Evolutionary conservation across 169 alveolate species (phyloP).

Genomic region (Cryptosporidium sp.): DNA sequence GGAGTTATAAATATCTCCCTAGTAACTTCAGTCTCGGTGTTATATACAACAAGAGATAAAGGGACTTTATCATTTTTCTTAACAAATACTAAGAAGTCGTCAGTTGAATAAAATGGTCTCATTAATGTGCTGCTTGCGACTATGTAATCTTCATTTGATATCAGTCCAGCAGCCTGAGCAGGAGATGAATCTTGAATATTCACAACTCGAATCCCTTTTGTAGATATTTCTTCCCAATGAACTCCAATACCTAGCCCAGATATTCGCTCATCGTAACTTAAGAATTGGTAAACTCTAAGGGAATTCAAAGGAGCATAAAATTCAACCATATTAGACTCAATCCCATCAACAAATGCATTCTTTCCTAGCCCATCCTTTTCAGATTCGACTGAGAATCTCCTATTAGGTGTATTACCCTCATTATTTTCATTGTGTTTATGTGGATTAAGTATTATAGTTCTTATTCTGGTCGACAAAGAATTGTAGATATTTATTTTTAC

Average conservation of each 20-base stretch:
- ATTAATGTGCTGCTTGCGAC: constrained; percentile 35
- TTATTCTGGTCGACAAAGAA: constrained; percentile 39
- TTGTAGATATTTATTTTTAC: constrained; percentile 41
- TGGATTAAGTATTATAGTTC: constrained; percentile 55
- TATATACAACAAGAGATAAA: constrained; percentile 21
- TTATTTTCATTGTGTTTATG: not conserved
- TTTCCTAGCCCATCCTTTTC: not conserved
- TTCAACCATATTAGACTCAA: constrained; percentile 6
- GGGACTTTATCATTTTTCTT: constrained; percentile 26
- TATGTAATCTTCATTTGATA: constrained; percentile 47
- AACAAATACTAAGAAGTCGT: constrained; percentile 40
- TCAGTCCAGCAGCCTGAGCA: constrained; percentile 42
- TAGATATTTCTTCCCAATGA: constrained; percentile 65
- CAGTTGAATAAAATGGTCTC: constrained; percentile 67
- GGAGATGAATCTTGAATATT: constrained; percentile 59
- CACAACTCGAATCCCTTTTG: constrained; percentile 33
- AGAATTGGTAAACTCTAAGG: constrained; percentile 35
- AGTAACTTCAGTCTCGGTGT: constrained; percentile 27
- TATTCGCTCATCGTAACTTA: constrained; percentile 20
- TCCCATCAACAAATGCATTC: not conserved
- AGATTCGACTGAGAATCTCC: not conserved
- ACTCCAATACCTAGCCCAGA: constrained; percentile 52
- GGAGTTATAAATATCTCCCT: constrained; percentile 54
- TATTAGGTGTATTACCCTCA: not conserved
- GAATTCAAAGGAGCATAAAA: constrained; percentile 16